These are phyloP conservation scores for Rhizomucor pusillus DNA, from an alignment of 371 early-diverging fungal species.

Conservation along the genomic window DNA sequence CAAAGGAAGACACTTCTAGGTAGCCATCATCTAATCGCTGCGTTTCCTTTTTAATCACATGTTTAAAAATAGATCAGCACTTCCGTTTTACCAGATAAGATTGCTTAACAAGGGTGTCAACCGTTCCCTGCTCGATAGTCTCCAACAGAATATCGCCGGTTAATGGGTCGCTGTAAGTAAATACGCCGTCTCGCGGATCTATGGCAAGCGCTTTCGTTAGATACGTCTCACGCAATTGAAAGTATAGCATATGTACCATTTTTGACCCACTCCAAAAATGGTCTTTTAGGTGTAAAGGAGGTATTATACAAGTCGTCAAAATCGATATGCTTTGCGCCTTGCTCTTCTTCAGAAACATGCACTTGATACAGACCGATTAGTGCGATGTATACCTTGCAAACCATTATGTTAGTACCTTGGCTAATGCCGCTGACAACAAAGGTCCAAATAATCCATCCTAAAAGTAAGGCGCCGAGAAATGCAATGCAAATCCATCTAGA, in stretches of 20 bases:
- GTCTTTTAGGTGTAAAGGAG: constrained; percentile 42
- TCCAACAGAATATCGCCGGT: constrained; percentile 48
- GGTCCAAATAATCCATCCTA: constrained; percentile 20
- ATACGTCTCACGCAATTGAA: neutral
- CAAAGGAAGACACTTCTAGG: constrained; percentile 38
- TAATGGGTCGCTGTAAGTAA: constrained; percentile 37
- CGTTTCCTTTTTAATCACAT: neutral
- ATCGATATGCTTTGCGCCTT: constrained; percentile 27
- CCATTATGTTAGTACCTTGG: constrained; percentile 11
- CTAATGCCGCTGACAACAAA: constrained; percentile 9
- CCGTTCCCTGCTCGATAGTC: constrained; percentile 25
- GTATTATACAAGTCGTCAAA: constrained; percentile 54
- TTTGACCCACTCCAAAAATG: constrained; percentile 48
- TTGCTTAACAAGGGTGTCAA: constrained; percentile 26
- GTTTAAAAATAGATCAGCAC: neutral
- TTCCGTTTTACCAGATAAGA: constrained; percentile 22
- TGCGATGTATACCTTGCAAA: neutral
- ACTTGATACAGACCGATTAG: neutral
- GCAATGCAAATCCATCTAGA: constrained; percentile 14
- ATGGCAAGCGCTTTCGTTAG: neutral
- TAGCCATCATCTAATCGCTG: constrained; percentile 18
- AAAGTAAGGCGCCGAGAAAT: constrained; percentile 12
- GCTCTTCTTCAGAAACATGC: neutral
- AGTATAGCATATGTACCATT: constrained; percentile 28
- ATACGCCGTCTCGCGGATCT: constrained; percentile 51